These are phyloP conservation scores for Rhododendron griersonianum DNA, from an alignment of 148 eudicot genomes.

Conservation along the genomic window DNA sequence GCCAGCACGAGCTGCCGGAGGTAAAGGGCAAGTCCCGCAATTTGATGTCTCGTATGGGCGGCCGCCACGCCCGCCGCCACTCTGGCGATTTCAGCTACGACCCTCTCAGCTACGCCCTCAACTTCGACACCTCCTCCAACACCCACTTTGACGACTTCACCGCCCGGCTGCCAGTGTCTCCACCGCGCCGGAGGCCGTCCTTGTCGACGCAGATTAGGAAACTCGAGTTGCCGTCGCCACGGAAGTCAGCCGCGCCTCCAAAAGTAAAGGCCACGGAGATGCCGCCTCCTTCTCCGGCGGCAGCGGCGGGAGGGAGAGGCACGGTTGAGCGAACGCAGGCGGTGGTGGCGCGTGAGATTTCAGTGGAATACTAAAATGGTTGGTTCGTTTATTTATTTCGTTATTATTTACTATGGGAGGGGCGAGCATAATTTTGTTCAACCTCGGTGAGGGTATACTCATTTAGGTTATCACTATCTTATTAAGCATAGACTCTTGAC, in stretches of 20 bases:
- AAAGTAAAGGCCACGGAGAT: background rate
- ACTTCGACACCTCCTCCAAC: slow-evolving; percentile 36
- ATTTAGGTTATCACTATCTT: no score
- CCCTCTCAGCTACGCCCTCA: slow-evolving; percentile 60
- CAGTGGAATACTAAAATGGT: background rate
- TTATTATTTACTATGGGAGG: no score
- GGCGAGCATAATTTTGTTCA: background rate
- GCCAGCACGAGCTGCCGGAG: slow-evolving; percentile 18
- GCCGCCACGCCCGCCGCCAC: slow-evolving; percentile 23
- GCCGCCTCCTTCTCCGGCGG: background rate
- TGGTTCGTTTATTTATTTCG: background rate
- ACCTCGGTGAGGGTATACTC: background rate
- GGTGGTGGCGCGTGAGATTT: background rate
- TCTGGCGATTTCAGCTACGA: slow-evolving; percentile 51
- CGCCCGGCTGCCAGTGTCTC: slow-evolving; percentile 34
- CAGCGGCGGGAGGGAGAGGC: background rate
- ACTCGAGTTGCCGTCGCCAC: background rate
- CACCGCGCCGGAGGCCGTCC: background rate
- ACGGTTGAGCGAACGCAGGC: background rate
- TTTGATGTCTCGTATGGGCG: slow-evolving; percentile 25
- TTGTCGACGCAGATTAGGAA: background rate
- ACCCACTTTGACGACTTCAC: slow-evolving; percentile 25
- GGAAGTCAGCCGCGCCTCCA: no score
- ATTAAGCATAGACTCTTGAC: no score
- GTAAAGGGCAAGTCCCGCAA: slow-evolving; percentile 18